These are phyloP conservation scores for Corymbia citriodora DNA, from an alignment of 441 rosid genomes.

Conservation along the genomic window DNA sequence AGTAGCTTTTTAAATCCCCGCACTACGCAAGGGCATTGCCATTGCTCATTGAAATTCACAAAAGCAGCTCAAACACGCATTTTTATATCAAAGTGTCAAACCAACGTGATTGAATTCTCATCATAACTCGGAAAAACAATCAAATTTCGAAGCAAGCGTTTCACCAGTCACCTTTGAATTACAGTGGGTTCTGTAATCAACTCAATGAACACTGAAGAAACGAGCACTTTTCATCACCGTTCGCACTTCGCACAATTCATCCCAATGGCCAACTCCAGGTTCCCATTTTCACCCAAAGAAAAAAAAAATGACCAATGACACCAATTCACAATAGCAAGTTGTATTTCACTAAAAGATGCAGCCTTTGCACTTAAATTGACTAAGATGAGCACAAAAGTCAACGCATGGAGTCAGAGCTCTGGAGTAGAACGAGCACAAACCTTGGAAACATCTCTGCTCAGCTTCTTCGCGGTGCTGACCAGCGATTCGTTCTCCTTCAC, in stretches of 20 bases:
- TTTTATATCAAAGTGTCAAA: neutral
- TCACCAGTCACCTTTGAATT: neutral
- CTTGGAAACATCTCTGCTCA: constrained; percentile 87
- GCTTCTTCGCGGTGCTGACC: constrained; percentile 58
- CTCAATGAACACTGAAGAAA: neutral
- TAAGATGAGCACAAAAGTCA: neutral
- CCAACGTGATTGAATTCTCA: neutral
- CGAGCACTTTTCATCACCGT: neutral
- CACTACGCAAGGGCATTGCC: neutral
- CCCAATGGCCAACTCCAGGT: neutral
- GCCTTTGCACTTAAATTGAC: neutral
- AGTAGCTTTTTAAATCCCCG: neutral
- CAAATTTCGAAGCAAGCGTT: neutral
- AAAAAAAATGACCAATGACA: neutral
- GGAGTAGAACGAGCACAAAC: constrained; percentile 16
- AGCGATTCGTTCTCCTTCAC: constrained; percentile 55
- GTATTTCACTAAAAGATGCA: neutral
- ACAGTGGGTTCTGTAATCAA: neutral
- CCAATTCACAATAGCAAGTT: neutral
- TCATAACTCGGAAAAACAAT: neutral
- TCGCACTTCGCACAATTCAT: neutral
- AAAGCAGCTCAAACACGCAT: neutral
- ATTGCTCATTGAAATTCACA: neutral
- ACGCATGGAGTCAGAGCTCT: neutral
- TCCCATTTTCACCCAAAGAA: neutral